Evolutionary conservation across 345 rosid genomes (phyloP), one percentile per base, ranked within the genome.

Genomic region (Camelina neglecta): DNA sequence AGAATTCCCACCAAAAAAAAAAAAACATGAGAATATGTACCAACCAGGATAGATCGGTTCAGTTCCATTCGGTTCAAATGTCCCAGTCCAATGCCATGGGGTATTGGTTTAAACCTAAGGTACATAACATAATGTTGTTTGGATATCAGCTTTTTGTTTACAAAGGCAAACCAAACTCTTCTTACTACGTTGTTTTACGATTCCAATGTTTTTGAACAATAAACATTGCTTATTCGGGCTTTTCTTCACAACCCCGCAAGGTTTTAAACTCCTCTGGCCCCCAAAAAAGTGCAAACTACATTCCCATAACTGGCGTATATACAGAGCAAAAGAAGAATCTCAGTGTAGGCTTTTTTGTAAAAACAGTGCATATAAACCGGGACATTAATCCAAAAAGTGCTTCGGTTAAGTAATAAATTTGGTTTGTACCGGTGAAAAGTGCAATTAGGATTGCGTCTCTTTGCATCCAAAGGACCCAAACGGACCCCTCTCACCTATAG

Each of bases 391-490:
- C 1, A 10, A 54, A 60, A 59, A 11, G 55, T 50, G 16, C 1
- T 67, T 31, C 50, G 67, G 67, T 71, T 77, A 12, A 49, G 21
- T 13, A 31, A 21, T 20, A 21, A 49, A 56, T 16, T 57, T 64
- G 20, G 61, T 57, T 57, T 8, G 72, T 49, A 65, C 73, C 77
- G 64, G 69, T 42, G 5, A 26, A 77, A 77, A 65, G 67, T 65
- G 73, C 65, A 49, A 65, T 8, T 16, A 39, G 72, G 55, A 58
- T 71, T 77, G 81, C 81, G 66, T 77, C 76, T 58, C 67, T 45
- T 58, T 77, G 73, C 65, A 18, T 58, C 75, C 71, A 71, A 77
- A 71, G 81, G 65, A 76, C 71, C 80, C 66, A 64, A 76, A 62
- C 23, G 76, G 81, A 59, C 73, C 81, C 81, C 55, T 16, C 54